Evolutionary conservation across 2,329 filamentous ascomycete species (phyloP).

Genomic region (Colletotrichum caudatum): DNA sequence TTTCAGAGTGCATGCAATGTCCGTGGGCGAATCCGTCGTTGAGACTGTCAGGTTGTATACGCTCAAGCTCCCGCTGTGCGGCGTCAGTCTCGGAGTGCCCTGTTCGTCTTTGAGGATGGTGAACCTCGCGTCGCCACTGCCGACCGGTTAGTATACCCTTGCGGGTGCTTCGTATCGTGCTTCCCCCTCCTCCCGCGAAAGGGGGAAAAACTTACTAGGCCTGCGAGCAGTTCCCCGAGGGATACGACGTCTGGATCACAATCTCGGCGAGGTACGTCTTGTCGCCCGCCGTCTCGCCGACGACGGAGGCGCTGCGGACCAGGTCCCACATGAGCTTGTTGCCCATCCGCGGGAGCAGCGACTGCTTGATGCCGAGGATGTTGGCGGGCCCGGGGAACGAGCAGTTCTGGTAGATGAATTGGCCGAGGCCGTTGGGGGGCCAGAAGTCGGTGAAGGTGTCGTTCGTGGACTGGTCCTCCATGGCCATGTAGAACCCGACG

Average conservation of each 20-base stretch:
- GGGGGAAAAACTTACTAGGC: slow-evolving; percentile 25
- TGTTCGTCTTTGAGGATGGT: slow-evolving; percentile 21
- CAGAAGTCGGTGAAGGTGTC: slow-evolving; percentile 34
- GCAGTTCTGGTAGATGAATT: slow-evolving; percentile 14
- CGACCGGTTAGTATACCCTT: not conserved
- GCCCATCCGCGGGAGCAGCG: slow-evolving; percentile 21
- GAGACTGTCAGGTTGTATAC: slow-evolving; percentile 34
- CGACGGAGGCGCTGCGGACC: slow-evolving; percentile 30
- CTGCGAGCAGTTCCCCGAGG: slow-evolving; percentile 24
- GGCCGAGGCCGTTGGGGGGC: slow-evolving; percentile 16
- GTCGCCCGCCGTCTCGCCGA: not conserved
- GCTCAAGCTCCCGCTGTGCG: slow-evolving; percentile 26
- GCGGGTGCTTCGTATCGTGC: too few relatives aligned
- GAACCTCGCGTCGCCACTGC: slow-evolving; percentile 31
- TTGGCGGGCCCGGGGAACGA: slow-evolving; percentile 9
- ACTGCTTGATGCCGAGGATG: slow-evolving; percentile 32
- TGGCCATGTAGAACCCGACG: slow-evolving; percentile 23
- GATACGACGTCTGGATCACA: slow-evolving; percentile 33
- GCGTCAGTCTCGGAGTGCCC: slow-evolving; percentile 15
- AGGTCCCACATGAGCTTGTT: slow-evolving; percentile 33
- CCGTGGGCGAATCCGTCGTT: slow-evolving; percentile 23
- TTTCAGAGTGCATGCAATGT: slow-evolving; percentile 21
- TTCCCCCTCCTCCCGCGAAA: not conserved
- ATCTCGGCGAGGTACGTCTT: slow-evolving; percentile 32
- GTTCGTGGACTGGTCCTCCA: slow-evolving; percentile 22